These are phyloP conservation scores for Cryphonectria parasitica DNA, from an alignment of 2,329 filamentous ascomycete genomes.

Conservation along the genomic window DNA sequence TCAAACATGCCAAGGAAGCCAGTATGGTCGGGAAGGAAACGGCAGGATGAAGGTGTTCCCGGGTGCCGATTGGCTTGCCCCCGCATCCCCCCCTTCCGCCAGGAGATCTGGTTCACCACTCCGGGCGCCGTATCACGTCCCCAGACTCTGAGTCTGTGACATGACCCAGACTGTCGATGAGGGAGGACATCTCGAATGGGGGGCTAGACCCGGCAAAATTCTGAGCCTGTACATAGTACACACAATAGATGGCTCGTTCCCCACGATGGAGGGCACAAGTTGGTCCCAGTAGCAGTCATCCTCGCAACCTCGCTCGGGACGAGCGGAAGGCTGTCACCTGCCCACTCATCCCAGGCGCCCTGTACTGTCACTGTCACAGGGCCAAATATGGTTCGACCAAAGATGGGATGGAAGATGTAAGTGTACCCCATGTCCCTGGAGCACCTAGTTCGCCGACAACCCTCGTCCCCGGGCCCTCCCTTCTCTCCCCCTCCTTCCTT, in stretches of 20 bases:
- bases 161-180: conserved; percentile 27
- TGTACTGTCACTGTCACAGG: background rate
- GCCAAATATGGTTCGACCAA: background rate
- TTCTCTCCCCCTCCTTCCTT: too few species aligned
- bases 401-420: background rate
- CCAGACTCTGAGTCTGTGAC: conserved; percentile 22
- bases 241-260: background rate
- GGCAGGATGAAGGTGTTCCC: conserved; percentile 14
- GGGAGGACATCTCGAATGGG: background rate
- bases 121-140: conserved; percentile 22
- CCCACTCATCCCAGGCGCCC: background rate
- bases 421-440: background rate
- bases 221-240: background rate
- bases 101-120: conserved; percentile 26
- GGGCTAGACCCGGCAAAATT: background rate
- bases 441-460: background rate
- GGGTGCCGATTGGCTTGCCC: conserved; percentile 21
- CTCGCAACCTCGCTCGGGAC: conserved; percentile 14
- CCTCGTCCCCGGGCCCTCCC: too few species aligned
- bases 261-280: background rate
- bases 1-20: conserved; percentile 27
- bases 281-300: background rate
- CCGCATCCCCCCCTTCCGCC: conserved; percentile 1
- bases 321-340: conserved; percentile 7
- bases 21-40: conserved; percentile 14